Percentiles rank a stretch among this genome's conserved stretches.
These are phyloP conservation scores for Cairneyella variabilis DNA, from an alignment of 495 filamentous ascomycete genomes.

Conservation along the genomic window DNA sequence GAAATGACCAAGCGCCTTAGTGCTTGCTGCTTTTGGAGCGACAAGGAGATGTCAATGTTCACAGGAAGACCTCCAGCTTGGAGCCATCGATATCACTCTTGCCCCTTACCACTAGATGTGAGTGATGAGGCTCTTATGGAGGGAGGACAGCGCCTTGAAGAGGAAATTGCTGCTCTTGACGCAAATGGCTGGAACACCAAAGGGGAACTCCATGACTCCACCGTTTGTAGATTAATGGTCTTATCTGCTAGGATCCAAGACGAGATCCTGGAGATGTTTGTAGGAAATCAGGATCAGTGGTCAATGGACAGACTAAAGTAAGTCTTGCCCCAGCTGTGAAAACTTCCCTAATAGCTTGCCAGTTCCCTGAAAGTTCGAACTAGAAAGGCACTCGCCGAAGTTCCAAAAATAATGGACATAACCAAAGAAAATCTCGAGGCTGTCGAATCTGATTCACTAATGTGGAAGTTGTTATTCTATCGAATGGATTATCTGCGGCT, in stretches of 20 bases:
- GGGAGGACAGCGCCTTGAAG: background rate
- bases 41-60: constrained; percentile 15
- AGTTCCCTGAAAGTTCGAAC: constrained; percentile 3
- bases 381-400: background rate
- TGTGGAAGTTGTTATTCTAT: constrained; percentile 30
- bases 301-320: constrained; percentile 45
- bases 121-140: constrained; percentile 12
- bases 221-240: constrained; percentile 4
- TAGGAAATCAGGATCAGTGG: constrained; percentile 41
- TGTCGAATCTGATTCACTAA: constrained; percentile 22
- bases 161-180: constrained; percentile 6
- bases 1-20: constrained; percentile 7
- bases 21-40: constrained; percentile 5
- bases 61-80: constrained; percentile 14
- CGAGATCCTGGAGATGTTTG: constrained; percentile 27
- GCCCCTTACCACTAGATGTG: constrained; percentile 29
- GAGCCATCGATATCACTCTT: constrained; percentile 20
- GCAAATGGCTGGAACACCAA: constrained; percentile 15
- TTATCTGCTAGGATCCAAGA: constrained; percentile 2
- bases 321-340: constrained; percentile 10
- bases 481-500: constrained; percentile 26
- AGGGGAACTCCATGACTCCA: constrained; percentile 1
- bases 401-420: constrained; percentile 18
- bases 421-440: constrained; percentile 29
- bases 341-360: background rate